Evolutionary conservation across 2,329 filamentous ascomycete genomes (phyloP).

Genomic region (Diplodia scrobiculata): DNA sequence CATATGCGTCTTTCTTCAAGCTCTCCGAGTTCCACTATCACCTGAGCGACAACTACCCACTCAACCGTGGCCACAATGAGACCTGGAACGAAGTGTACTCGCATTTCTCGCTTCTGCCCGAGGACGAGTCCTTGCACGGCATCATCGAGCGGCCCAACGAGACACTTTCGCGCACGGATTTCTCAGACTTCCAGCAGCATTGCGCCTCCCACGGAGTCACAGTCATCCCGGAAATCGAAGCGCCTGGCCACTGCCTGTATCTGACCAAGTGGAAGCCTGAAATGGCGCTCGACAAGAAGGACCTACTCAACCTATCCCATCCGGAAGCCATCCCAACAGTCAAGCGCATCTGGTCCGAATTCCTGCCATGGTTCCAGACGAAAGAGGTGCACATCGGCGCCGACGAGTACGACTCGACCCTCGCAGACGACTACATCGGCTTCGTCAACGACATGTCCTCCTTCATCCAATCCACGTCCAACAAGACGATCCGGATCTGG

Average conservation of each 20-base stretch:
- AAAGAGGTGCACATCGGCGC: slow-evolving; percentile 46
- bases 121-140: slow-evolving; percentile 41
- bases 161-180: slow-evolving; percentile 40
- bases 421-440: slow-evolving; percentile 44
- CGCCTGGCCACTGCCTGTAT: slow-evolving; percentile 42
- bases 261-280: slow-evolving; percentile 47
- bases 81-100: slow-evolving; percentile 53
- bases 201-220: slow-evolving; percentile 43
- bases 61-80: slow-evolving; percentile 52
- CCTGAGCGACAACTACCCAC: slow-evolving; percentile 53
- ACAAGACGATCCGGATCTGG: slow-evolving; percentile 43
- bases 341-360: slow-evolving; percentile 44
- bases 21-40: slow-evolving; percentile 56
- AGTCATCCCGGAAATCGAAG: slow-evolving; percentile 44
- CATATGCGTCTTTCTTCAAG: slow-evolving; percentile 53
- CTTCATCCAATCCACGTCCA: slow-evolving; percentile 40
- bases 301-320: slow-evolving; percentile 42
- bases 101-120: slow-evolving; percentile 49
- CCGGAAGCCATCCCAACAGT: slow-evolving; percentile 43
- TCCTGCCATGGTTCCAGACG: slow-evolving; percentile 45
- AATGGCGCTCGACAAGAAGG: slow-evolving; percentile 42
- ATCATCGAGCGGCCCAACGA: slow-evolving; percentile 44
- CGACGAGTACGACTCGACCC: slow-evolving; percentile 43
- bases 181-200: slow-evolving; percentile 43
- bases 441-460: slow-evolving; percentile 45